Evolutionary conservation across 2,329 filamentous ascomycete species (phyloP), one percentile per base, ranked within the genome.

Genomic region (Clarireedia monteithiana): DNA sequence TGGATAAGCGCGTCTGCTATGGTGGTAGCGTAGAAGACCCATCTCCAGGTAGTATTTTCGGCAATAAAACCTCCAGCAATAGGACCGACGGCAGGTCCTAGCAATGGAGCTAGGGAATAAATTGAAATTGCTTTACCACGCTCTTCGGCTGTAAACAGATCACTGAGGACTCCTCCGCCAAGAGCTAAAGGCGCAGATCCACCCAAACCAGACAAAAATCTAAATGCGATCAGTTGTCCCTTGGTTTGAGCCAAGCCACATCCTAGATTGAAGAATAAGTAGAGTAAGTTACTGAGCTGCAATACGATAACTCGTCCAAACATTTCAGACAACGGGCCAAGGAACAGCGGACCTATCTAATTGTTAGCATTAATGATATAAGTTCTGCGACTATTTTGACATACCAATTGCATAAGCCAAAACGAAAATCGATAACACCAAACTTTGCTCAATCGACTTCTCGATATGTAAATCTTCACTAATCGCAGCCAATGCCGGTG

Each of bases 291-390:
- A 3, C 73, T 72, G 0, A 62, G 50, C 56, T 78, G 75, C 2
- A 77, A 60, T 12, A 80, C 64, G 0, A 64, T 62, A 40, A 71
- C 63, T 2, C 78, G 64, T 0, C 77, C 78, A 51, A 75, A 79
- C 0, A 79, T 67, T 58, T 81, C 78, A 0, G 77, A 77, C 5
- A 77, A 68, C 0, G 84, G 84, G 1, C 85, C 85, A 79, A 84
- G 87, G 4, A 88, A 57, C 1, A 68, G 56, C 1, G 75, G 75
- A 0, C 75, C 75, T 26, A 73, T 72, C 23, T 74, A 73, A 59
- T 15, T 44, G 24, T 54, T 14, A 54, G 17, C 24, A 14, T 20
- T 20, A 5, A 24, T 49, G 34, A 7, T 17, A 30, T 26, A 6
- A 36, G 6, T 14, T 15, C n/a, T 17, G 39, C 7, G 15, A 6